These are phyloP conservation scores for Metschnikowia baotianmanensis DNA, from an alignment of 805 yeast species.

Conservation along the genomic window DNA sequence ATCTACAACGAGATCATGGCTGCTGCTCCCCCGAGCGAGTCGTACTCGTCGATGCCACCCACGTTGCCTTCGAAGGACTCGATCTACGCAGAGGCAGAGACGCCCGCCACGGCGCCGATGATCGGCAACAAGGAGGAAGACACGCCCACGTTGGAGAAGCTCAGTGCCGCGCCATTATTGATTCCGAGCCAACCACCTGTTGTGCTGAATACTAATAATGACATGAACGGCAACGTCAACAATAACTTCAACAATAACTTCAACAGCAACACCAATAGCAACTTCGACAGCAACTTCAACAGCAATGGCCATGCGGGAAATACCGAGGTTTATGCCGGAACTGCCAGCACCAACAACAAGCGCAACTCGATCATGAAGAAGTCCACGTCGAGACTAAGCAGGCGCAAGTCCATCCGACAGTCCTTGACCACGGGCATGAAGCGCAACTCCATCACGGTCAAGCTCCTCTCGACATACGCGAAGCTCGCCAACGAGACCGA, in stretches of 20 bases:
- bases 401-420: constrained; percentile 37
- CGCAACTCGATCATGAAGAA: constrained; percentile 23
- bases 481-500: constrained; percentile 62
- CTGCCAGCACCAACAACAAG: constrained; percentile 17
- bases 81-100: constrained; percentile 15
- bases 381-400: constrained; percentile 25
- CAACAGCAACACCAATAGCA: not conserved
- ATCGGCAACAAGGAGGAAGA: constrained; percentile 14
- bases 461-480: constrained; percentile 69
- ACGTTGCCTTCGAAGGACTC: constrained; percentile 42
- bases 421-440: constrained; percentile 47
- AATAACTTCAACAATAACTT: too few species aligned
- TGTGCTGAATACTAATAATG: too few species aligned
- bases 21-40: constrained; percentile 13
- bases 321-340: not conserved
- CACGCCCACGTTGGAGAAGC: constrained; percentile 23
- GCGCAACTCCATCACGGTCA: constrained; percentile 71
- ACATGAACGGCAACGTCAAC: too few species aligned
- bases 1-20: constrained; percentile 43
- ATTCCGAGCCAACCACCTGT: constrained; percentile 9
- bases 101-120: constrained; percentile 9
- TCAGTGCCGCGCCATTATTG: constrained; percentile 27
- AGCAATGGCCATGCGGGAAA: not conserved
- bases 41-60: constrained; percentile 34
- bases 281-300: too few species aligned